Conservation (phyloP, 2,329 filamentous ascomycete genomes). For the Penicillium sumatraense region DNA sequence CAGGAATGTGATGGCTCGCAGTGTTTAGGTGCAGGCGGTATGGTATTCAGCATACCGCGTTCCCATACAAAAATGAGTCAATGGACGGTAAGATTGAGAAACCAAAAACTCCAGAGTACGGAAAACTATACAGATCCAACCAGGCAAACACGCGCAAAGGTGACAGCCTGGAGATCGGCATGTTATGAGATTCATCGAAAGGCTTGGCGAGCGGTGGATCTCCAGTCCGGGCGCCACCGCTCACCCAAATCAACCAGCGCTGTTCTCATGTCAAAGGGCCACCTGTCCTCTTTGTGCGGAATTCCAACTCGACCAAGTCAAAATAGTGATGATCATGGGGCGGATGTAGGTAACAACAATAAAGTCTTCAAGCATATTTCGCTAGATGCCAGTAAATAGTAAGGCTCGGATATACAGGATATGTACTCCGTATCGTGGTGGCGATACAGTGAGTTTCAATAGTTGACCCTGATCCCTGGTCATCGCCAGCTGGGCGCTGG, state of each 20-base stretch:
- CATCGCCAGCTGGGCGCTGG: constrained; percentile 6
- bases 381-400: too few species aligned
- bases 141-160: constrained; percentile 2
- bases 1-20: constrained; percentile 21
- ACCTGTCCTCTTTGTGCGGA: constrained; percentile 23
- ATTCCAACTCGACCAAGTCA: constrained; percentile 3
- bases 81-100: constrained; percentile 2
- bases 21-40: constrained; percentile 2
- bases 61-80: constrained; percentile 10
- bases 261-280: constrained; percentile 21
- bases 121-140: background rate
- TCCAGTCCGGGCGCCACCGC: constrained; percentile 9
- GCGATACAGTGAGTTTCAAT: background rate
- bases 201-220: constrained; percentile 25
- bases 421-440: background rate
- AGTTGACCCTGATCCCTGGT: constrained; percentile 1
- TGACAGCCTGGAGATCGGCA: constrained; percentile 19
- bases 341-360: background rate
- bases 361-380: too few species aligned
- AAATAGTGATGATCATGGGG: background rate
- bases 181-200: constrained; percentile 25
- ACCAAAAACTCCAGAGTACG: too few species aligned
- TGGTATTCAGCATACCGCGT: constrained; percentile 28
- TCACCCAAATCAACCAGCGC: constrained; percentile 14
- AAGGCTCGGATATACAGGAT: too few species aligned